Conservation (phyloP, 768 basidiomycete genomes). For the Pleurotus cornucopiae region DNA sequence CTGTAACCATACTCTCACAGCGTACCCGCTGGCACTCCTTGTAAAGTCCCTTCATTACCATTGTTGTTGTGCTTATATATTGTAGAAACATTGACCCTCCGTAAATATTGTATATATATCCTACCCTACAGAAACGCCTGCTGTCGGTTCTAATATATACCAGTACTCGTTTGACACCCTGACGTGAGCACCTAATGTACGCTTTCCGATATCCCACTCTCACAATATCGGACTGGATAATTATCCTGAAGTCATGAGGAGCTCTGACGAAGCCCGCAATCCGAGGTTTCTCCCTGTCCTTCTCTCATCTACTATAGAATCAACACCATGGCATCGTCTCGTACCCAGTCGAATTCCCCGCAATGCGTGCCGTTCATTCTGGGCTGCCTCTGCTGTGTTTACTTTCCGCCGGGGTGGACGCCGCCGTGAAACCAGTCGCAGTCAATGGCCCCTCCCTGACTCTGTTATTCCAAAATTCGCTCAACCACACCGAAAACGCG, state of each 20-base stretch:
- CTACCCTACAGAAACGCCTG: neutral
- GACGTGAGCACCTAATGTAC: too few relatives aligned
- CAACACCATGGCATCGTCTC: too few relatives aligned
- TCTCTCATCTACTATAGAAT: too few relatives aligned
- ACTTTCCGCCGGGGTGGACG: neutral
- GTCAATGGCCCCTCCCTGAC: conserved; percentile 12
- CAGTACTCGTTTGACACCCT: too few relatives aligned
- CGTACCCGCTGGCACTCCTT: conserved; percentile 2
- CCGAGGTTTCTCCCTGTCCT: too few relatives aligned
- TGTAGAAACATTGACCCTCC: neutral
- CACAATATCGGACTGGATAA: too few relatives aligned
- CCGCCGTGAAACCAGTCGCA: neutral
- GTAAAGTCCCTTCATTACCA: neutral
- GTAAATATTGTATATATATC: conserved; percentile 7
- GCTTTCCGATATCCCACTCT: too few relatives aligned
- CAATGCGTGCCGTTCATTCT: too few relatives aligned
- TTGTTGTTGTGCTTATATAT: neutral
- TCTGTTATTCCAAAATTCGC: conserved; percentile 28
- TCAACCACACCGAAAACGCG: conserved; percentile 15
- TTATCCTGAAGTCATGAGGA: too few relatives aligned
- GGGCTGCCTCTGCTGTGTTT: neutral
- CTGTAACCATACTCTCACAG: conserved; percentile 1
- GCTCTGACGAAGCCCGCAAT: too few relatives aligned
- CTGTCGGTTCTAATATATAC: too few relatives aligned
- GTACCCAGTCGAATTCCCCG: too few relatives aligned